Conservation (phyloP, 2,329 filamentous ascomycete species). For the Aspergillus nomiae region DNA sequence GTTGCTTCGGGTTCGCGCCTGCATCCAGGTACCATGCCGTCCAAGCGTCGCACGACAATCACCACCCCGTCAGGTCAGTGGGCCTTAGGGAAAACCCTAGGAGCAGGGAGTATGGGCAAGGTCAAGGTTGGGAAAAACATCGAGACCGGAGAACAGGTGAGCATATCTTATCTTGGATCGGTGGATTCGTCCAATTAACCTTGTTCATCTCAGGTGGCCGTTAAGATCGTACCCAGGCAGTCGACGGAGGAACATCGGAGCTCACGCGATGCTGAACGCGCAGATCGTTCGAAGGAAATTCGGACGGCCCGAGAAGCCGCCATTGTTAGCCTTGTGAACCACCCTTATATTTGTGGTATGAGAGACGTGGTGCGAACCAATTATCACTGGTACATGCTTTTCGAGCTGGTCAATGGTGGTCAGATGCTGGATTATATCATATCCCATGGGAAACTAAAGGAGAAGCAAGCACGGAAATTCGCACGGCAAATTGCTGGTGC, state of each 20-base stretch:
- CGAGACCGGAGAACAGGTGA: conserved; percentile 86
- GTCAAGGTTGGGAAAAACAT: conserved; percentile 92
- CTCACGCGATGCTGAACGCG: conserved; percentile 76
- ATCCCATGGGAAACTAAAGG: conserved; percentile 93
- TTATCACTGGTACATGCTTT: conserved; percentile 99
- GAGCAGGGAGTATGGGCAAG: conserved; percentile 97
- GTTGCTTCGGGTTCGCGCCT: conserved; percentile 37
- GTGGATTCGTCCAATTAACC: not conserved
- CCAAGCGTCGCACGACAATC: conserved; percentile 73
- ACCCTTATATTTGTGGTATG: conserved; percentile 95
- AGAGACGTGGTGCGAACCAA: conserved; percentile 93
- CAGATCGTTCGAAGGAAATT: conserved; percentile 95
- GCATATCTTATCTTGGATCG: conserved; percentile 27
- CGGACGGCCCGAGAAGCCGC: conserved; percentile 92
- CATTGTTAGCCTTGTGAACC: conserved; percentile 90
- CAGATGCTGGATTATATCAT: conserved; percentile 99
- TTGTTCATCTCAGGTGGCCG: conserved; percentile 68
- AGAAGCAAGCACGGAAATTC: conserved; percentile 97
- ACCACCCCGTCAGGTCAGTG: conserved; percentile 89
- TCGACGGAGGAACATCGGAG: conserved; percentile 80
- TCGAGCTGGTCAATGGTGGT: conserved; percentile 97
- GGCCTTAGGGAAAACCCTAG: conserved; percentile 94
- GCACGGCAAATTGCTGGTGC: conserved; percentile 96
- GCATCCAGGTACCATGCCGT: conserved; percentile 41
- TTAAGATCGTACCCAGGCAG: conserved; percentile 93